phyloP scores from a whole-genome alignment of 129 eudicot species.

The Helianthus annuus region HanXRQr2.0-SUNRISE NC_035438.2:24978813-24979312 shows the following conservation, averaged over 20 bases:
- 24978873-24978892: not conserved
- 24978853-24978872: constrained; percentile 4
- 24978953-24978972: constrained; percentile 28
- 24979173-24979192: constrained; percentile 42
- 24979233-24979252: constrained; percentile 30
- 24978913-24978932: constrained; percentile 11
- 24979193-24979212: constrained; percentile 36
- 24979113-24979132: constrained; percentile 37
- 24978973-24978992: constrained; percentile 27
- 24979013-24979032: constrained; percentile 27
- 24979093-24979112: constrained; percentile 24
- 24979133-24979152: constrained; percentile 43
- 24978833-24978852: not conserved
- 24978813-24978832: not conserved
- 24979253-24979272: constrained; percentile 35
- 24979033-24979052: constrained; percentile 37
- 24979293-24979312: constrained; percentile 51
- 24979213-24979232: constrained; percentile 42
- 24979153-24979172: constrained; percentile 36
- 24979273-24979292: constrained; percentile 39
- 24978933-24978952: not conserved
- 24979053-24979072: constrained; percentile 37
- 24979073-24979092: constrained; percentile 20
- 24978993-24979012: constrained; percentile 19
- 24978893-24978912: constrained; percentile 5